Percentiles rank a stretch among this genome's conserved stretches.
Evolutionary conservation across 305 asterid genomes (phyloP).

Genomic region (Fraxinus albicans): DNA sequence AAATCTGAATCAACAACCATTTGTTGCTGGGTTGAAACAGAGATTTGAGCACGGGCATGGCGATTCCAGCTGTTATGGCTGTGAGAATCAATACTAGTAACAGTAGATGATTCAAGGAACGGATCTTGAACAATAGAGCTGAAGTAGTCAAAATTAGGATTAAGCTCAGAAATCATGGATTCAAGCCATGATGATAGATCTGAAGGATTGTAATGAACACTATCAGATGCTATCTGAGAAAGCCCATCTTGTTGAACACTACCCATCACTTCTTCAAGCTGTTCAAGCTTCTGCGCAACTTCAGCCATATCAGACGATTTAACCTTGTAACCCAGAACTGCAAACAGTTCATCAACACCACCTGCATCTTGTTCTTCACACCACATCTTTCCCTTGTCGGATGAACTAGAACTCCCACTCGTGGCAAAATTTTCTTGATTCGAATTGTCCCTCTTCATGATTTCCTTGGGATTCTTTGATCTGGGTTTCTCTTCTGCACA

Average conservation of each 20-base stretch:
- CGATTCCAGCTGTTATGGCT: conserved; percentile 21
- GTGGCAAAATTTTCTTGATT: conserved; percentile 32
- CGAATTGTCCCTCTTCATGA: conserved; percentile 37
- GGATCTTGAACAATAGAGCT: conserved; percentile 28
- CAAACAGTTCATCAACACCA: conserved; percentile 58
- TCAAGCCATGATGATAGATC: conserved; percentile 79
- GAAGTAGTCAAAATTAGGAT: conserved; percentile 38
- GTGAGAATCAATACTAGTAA: conserved; percentile 24
- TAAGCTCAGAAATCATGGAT: conserved; percentile 67
- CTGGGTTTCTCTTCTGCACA: not conserved
- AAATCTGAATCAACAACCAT: conserved; percentile 47
- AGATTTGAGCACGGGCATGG: not conserved
- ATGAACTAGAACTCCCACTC: conserved; percentile 24
- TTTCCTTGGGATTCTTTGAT: conserved; percentile 5
- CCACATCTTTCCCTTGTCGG: conserved; percentile 57
- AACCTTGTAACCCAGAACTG: conserved; percentile 63
- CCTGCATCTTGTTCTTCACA: conserved; percentile 43
- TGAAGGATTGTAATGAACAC: conserved; percentile 78
- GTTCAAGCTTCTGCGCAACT: conserved; percentile 73
- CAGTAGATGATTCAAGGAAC: conserved; percentile 39
- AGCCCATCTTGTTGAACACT: conserved; percentile 44
- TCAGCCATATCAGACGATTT: conserved; percentile 63
- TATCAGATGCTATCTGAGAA: conserved; percentile 49
- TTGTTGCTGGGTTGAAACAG: conserved; percentile 3
- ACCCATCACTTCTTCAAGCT: conserved; percentile 56